Evolutionary conservation across 2,329 filamentous ascomycete genomes (phyloP), one percentile per base, ranked within the genome.

Genomic region (Penicillium palitans): DNA sequence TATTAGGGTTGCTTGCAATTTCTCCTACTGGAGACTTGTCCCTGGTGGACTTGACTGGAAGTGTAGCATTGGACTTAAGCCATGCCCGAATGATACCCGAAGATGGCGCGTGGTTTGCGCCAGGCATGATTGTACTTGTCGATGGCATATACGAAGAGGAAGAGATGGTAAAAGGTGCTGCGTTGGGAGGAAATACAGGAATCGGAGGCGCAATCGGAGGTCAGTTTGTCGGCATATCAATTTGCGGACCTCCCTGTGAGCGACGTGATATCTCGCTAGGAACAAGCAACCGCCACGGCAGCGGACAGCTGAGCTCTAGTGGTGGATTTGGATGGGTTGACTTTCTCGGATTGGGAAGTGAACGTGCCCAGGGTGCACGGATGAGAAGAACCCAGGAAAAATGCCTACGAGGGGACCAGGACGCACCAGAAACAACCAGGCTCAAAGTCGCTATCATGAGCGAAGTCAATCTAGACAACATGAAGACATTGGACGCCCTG

Each of bases 81-180:
- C 89, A 93, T 69, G 91, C 93, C 0, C 86, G 87, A 24, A 86
- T 90, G 15, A 88, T 97, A 55, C 93, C 93, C 0, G 87, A 91
- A 60, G 88, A 93, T 70, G 91, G 90, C 25, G 89, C 90, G 4
- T 99, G 92, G 89, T 97, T 97, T 70, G 87, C 89, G 6, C 93
- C 95, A 0, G 96, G 96, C 3, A 98, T 98, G 92, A 90, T 99
- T 48, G 90, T 98, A 4, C 83, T 99, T 0, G 86, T 97, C 0
- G 95, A 99, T 68, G 95, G 95, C 7, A 87, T 93, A n/a, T 99
- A 99, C 70, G 92, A 96, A 72, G 95, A 98, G 73, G 92, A 96
- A 67, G 91, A 92, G 61, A 87, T 85, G 21, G 78, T 74, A 39
- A 68, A 82, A 2, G 87, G 88, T 17, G 87, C 87, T 21, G 87